These are phyloP conservation scores for Solanum peruvianum DNA, from an alignment of 257 asterid species.

Conservation along the genomic window DNA sequence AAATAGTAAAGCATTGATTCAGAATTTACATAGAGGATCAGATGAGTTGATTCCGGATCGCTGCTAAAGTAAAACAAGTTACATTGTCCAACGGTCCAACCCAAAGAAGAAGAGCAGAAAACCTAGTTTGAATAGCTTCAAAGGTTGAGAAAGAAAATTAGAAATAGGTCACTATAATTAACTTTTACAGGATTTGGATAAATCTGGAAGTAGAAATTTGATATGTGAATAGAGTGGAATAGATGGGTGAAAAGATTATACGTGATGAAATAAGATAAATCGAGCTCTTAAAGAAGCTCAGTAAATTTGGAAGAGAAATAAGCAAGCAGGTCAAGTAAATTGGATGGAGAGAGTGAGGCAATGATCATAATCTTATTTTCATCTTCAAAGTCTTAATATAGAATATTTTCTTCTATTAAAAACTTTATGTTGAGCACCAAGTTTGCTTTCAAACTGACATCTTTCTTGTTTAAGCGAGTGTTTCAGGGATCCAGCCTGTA, in stretches of 20 bases:
- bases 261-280: neutral
- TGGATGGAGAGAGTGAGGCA: neutral
- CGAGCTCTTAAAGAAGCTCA: neutral
- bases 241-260: neutral
- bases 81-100: neutral
- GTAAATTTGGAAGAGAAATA: neutral
- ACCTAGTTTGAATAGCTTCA: neutral
- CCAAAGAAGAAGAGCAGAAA: neutral
- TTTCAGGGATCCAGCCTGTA: conserved; percentile 30
- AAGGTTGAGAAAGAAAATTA: neutral
- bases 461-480: neutral
- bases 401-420: neutral
- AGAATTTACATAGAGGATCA: neutral
- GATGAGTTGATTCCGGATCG: neutral
- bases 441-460: neutral
- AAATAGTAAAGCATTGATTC: neutral
- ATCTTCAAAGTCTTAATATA: neutral
- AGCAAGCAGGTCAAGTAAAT: neutral
- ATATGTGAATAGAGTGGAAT: neutral
- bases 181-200: neutral
- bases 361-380: neutral
- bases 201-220: neutral
- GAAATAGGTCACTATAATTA: neutral
- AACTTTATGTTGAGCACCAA: neutral
- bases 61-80: neutral